These are phyloP conservation scores for Meyerozyma sp. DNA, from an alignment of 1,139 yeast species.

Conservation along the genomic window DNA sequence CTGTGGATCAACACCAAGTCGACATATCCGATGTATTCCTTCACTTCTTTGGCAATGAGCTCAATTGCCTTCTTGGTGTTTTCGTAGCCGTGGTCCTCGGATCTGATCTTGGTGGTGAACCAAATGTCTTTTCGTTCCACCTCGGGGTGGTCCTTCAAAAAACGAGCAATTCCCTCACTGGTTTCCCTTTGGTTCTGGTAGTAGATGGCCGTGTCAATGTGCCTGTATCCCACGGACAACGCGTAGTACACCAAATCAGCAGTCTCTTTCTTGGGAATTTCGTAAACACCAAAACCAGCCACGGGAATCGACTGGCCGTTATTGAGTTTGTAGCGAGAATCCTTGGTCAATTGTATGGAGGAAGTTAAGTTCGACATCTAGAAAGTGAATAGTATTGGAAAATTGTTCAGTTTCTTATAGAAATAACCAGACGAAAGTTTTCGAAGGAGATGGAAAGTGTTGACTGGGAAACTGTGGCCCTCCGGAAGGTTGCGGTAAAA, in stretches of 20 bases:
- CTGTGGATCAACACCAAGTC: constrained; percentile 36
- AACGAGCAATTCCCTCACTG: constrained; percentile 42
- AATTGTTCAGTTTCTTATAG: neutral
- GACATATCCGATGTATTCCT: constrained; percentile 39
- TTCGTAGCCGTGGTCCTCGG: constrained; percentile 54
- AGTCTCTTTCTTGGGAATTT: constrained; percentile 36
- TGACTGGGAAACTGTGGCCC: neutral
- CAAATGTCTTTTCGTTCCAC: constrained; percentile 27
- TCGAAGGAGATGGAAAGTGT: neutral
- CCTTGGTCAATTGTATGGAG: constrained; percentile 25
- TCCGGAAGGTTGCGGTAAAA: too few species aligned
- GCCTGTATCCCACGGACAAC: constrained; percentile 63
- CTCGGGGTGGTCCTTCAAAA: constrained; percentile 35
- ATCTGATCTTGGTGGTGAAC: constrained; percentile 58
- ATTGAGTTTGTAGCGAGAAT: constrained; percentile 28
- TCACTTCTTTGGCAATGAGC: constrained; percentile 25
- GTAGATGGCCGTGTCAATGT: constrained; percentile 55
- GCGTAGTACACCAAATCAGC: constrained; percentile 43
- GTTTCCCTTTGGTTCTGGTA: constrained; percentile 54
- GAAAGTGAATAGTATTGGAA: neutral
- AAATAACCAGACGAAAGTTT: neutral
- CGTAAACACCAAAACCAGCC: constrained; percentile 56
- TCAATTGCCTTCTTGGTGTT: constrained; percentile 51
- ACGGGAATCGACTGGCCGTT: constrained; percentile 43
- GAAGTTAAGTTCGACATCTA: constrained; percentile 19